Evolutionary conservation across 2,329 filamentous ascomycete genomes (phyloP), one percentile per base, ranked within the genome.

Genomic region (Dactylellina sp.): DNA sequence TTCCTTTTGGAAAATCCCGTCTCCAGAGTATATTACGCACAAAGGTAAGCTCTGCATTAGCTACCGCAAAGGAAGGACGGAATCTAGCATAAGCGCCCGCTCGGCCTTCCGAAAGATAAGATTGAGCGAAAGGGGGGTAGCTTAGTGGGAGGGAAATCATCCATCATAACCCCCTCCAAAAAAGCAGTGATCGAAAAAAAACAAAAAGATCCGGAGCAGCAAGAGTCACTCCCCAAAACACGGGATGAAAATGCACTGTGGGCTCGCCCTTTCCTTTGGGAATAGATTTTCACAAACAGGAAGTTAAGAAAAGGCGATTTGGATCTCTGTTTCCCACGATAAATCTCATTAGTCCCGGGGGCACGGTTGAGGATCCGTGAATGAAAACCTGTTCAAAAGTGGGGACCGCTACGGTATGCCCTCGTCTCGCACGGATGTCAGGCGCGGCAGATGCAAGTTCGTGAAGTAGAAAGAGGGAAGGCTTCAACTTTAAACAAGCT

Each of bases 21-120:
- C 46, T 47, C 37, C 52, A 63, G 40, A 37, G 32, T 44, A 42
- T 49, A 65, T 32, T 32, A 32, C 59, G 52, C 40, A 66, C 28
- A 12, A 50, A n/a, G 35, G 20, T 25, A 32, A 22, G 53, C n/a
- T 47, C 40, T 57, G 52, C 62, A 66, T 35, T 28, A 66, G 50
- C 66, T 57, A 63, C 49, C 66, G 60, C 39, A 28, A 50, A 55
- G 46, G 56, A 53, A 55, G 37, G 46, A 71, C 59, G 68, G 68
- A 59, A 72, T 60, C 68, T 64, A 64, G 60, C 57, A 59, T 72
- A 72, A 72, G 60, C 68, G 68, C 68, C 68, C 68, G 68, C 65
- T 59, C 68, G 52, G 60, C 46, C 57, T 52, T 60, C 68, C 68
- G 60, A 63, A 52, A 60, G 68, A 72, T 72, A 72, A 72, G 68